These are phyloP conservation scores for Pelargonium cotyledonis DNA, from an alignment of 441 rosid genomes.

Conservation along the genomic window DNA sequence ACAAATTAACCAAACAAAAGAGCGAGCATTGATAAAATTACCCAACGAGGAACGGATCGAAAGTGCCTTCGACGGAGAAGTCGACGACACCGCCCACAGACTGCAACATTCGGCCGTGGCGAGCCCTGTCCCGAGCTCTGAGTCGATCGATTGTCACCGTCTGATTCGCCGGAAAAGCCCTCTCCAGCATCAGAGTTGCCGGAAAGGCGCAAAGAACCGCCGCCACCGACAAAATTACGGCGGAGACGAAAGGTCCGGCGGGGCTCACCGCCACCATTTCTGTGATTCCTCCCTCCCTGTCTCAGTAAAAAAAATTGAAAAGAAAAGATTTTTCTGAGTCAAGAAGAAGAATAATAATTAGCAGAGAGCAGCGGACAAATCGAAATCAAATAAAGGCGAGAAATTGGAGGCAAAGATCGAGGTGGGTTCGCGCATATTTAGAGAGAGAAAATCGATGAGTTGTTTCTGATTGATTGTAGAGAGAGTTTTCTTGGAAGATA, in stretches of 20 bases:
- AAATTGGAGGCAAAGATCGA: not conserved
- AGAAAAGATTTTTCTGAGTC: no score
- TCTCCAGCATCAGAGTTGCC: no score
- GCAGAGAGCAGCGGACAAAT: no score
- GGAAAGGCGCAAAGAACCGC: no score
- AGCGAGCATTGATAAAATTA: slow-evolving; percentile 22
- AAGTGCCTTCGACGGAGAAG: slow-evolving; percentile 76
- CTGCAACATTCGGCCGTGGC: slow-evolving; percentile 76
- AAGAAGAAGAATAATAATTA: no score
- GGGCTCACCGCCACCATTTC: no score
- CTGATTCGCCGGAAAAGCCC: not conserved
- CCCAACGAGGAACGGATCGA: slow-evolving; percentile 87
- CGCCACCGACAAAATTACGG: no score
- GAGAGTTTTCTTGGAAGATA: no score
- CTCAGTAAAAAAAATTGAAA: no score
- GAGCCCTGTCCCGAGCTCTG: slow-evolving; percentile 47
- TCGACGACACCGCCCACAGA: slow-evolving; percentile 57
- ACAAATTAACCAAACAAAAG: not conserved
- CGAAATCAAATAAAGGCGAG: not conserved
- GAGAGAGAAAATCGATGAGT: not conserved
- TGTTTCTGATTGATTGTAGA: no score
- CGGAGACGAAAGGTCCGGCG: no score
- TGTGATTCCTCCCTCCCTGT: no score
- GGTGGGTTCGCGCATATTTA: not conserved
- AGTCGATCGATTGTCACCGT: slow-evolving; percentile 45